Conservation (phyloP, 1,284 basidiomycete genomes). For the Wolfiporia cocos region DNA sequence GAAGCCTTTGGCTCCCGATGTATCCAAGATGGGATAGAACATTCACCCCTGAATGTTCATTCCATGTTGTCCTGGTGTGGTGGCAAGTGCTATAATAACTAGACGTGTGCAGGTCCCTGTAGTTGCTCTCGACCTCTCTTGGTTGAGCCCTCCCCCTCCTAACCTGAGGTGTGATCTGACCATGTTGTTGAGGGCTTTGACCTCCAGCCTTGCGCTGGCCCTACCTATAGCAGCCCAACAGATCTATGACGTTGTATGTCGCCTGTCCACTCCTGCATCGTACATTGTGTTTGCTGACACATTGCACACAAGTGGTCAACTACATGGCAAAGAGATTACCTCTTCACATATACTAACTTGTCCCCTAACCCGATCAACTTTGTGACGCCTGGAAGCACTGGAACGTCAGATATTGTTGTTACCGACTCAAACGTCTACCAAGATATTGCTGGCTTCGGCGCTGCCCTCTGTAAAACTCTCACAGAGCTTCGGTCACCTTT, state of each 20-base stretch:
- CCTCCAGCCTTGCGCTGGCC: constrained; percentile 8
- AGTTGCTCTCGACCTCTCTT: no score
- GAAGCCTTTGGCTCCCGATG: no score
- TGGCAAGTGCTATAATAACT: no score
- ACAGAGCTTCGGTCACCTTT: no score
- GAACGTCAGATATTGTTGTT: constrained; percentile 38
- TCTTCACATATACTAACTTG: constrained; percentile 29
- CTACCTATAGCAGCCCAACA: constrained; percentile 20
- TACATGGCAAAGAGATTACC: constrained; percentile 29
- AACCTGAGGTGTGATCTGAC: no score
- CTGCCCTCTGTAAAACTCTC: constrained; percentile 37
- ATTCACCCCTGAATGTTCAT: no score
- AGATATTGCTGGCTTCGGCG: constrained; percentile 42
- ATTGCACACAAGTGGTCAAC: constrained; percentile 29
- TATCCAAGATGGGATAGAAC: no score
- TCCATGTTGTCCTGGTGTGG: no score
- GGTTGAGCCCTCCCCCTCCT: no score
- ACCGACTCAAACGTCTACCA: constrained; percentile 36
- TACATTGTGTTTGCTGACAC: not conserved
- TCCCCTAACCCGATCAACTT: constrained; percentile 31
- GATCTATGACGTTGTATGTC: constrained; percentile 31
- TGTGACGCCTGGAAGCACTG: constrained; percentile 32
- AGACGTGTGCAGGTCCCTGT: no score
- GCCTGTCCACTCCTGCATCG: not conserved
- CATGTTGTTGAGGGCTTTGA: constrained; percentile 9